Evolutionary conservation across 2,329 filamentous ascomycete genomes (phyloP).

Genomic region (Apiospora kogelbergensis): DNA sequence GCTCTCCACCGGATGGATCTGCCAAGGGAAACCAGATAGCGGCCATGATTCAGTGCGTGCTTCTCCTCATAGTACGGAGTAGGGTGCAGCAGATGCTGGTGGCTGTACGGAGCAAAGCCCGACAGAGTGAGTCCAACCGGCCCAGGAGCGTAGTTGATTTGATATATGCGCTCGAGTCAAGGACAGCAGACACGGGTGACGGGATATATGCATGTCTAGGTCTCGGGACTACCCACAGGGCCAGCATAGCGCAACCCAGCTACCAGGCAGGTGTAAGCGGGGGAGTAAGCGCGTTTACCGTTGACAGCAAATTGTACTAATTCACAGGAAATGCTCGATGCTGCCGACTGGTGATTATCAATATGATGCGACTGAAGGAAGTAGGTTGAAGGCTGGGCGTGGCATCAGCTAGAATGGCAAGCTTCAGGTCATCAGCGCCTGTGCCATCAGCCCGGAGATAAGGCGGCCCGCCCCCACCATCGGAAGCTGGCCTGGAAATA

Average conservation of each 20-base stretch:
- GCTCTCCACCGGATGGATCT: neutral
- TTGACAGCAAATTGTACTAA: neutral
- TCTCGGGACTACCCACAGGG: neutral
- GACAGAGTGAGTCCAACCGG: neutral
- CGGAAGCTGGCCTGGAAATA: neutral
- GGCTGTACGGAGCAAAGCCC: neutral
- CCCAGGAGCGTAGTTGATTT: neutral
- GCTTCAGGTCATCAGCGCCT: neutral
- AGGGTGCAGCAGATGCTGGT: neutral
- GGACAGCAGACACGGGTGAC: conserved; percentile 3
- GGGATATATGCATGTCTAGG: neutral
- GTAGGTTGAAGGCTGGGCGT: too few relatives aligned
- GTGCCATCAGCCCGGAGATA: neutral
- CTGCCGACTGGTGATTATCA: neutral
- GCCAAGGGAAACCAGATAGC: neutral
- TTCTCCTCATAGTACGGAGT: neutral
- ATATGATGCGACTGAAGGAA: neutral
- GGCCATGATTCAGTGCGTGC: neutral
- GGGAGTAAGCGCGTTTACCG: neutral
- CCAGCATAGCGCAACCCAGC: neutral
- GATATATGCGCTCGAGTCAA: neutral
- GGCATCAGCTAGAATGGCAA: neutral
- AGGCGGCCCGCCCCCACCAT: conserved; percentile 1
- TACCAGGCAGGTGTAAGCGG: neutral
- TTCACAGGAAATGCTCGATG: neutral